phyloP scores from a whole-genome alignment of 176 grass and related monocot species.

The Eragrostis curvula region DNA sequence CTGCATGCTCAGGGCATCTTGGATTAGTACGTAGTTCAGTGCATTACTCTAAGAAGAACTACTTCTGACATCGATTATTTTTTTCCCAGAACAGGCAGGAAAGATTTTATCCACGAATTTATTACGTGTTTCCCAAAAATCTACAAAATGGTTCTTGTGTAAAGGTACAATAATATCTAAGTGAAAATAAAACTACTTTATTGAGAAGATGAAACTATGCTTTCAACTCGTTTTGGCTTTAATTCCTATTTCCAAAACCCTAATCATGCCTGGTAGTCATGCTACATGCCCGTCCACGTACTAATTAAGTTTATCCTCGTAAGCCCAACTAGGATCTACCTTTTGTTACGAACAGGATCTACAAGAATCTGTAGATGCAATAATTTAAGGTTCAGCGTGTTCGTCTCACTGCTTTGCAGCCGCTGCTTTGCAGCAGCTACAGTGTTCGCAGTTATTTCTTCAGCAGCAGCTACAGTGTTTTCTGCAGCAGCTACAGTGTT shows the following conservation, averaged over 20 bases:
- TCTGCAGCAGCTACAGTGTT: too few relatives aligned
- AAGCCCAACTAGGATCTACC: background rate
- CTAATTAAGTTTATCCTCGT: background rate
- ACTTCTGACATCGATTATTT: background rate
- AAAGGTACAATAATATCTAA: too few relatives aligned
- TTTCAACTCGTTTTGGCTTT: background rate
- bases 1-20: background rate
- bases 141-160: background rate
- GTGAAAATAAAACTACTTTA: background rate
- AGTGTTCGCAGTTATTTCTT: too few relatives aligned
- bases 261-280: background rate
- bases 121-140: background rate
- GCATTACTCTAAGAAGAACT: background rate
- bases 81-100: background rate
- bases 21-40: background rate
- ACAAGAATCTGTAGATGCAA: background rate
- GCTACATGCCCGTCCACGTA: background rate
- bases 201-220: background rate
- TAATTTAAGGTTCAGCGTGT: too few relatives aligned
- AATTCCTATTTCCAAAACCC: background rate
- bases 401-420: too few relatives aligned
- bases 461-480: too few relatives aligned
- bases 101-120: background rate
- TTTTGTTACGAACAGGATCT: background rate
- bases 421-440: too few relatives aligned